Conservation (phyloP, 805 yeast species). For the Yarrowia deformans region DNA sequence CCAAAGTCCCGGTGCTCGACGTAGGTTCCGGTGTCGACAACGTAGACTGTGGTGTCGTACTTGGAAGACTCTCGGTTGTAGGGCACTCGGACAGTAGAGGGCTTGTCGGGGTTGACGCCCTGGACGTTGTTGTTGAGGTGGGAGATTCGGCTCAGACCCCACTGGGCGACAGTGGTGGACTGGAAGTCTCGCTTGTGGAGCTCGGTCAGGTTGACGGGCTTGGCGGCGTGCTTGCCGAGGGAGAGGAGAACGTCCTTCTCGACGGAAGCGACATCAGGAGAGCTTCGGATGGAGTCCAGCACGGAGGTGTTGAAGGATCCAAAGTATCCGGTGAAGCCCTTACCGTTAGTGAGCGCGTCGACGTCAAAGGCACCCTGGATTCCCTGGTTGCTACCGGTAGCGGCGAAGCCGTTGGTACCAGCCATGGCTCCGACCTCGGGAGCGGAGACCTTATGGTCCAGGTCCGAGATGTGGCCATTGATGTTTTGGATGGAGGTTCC, state of each 20-base stretch:
- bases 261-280: slow-evolving; percentile 50
- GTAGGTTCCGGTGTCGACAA: slow-evolving; percentile 66
- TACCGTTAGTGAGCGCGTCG: slow-evolving; percentile 16
- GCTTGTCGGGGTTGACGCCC: slow-evolving; percentile 46
- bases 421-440: slow-evolving; percentile 24
- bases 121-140: slow-evolving; percentile 62
- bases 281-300: slow-evolving; percentile 17
- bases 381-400: slow-evolving; percentile 21
- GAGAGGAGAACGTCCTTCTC: slow-evolving; percentile 75
- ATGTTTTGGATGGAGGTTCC: slow-evolving; percentile 28
- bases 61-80: slow-evolving; percentile 68
- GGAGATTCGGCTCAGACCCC: slow-evolving; percentile 93
- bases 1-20: slow-evolving; percentile 59
- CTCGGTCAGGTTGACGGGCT: slow-evolving; percentile 26
- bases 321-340: slow-evolving; percentile 33
- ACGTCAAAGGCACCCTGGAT: slow-evolving; percentile 32
- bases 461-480: slow-evolving; percentile 29
- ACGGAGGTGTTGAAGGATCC: slow-evolving; percentile 35
- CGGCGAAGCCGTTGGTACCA: slow-evolving; percentile 22
- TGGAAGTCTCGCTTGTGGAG: slow-evolving; percentile 54
- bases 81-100: slow-evolving; percentile 58
- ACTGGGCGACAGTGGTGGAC: slow-evolving; percentile 69
- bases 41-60: slow-evolving; percentile 53
- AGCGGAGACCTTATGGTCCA: slow-evolving; percentile 6
- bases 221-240: slow-evolving; percentile 17